Evolutionary conservation across 345 rosid species (phyloP), one percentile per base, ranked within the genome.

Genomic region (Moringa oleifera): DNA sequence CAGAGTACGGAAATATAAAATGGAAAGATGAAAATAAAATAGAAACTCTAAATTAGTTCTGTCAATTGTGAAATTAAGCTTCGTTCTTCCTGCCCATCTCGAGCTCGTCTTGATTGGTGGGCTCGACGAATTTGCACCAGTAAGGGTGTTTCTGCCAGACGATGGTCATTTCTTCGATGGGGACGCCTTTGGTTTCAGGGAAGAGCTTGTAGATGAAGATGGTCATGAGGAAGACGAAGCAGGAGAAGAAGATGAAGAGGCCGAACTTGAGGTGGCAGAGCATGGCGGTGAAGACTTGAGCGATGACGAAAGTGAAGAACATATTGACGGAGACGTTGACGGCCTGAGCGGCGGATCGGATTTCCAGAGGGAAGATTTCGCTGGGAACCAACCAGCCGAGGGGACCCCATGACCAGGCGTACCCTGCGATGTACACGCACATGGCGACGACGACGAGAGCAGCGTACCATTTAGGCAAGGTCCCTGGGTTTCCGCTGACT

Each of bases 341-440:
- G 58, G 80, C 71, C 61, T 81, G 88, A 19, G 83, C 88, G 0
- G 91, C 86, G 20, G 86, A 85, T 20, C 91, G 62, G 59, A 85
- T 61, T 69, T 85, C 91, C 24, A 85, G 54, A 23, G 88, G 88
- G 61, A 80, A 79, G 20, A 83, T 85, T 59, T 83, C 91, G 55
- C 88, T 85, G 0, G 88, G 91, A 19, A 85, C 84, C 20, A 85
- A 18, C 88, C 88, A 83, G 4, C 88, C 85, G 10, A 85, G 66
- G 1, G 91, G 91, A 10, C 91, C 91, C 91, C 91, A 85, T 11
- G 91, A 85, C 84, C 86, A 83, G 0, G 91, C 88, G 59, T 73
- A 83, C 4, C 75, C 91, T 0, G 81, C 75, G 20, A 81, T 79
- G 36, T 75, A 85, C 6, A 70, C 53, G 59, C 91, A 85, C 45